These are phyloP conservation scores for Phytophthora tentaculata DNA, from an alignment of 352 stramenopile genomes.

Conservation along the genomic window DNA sequence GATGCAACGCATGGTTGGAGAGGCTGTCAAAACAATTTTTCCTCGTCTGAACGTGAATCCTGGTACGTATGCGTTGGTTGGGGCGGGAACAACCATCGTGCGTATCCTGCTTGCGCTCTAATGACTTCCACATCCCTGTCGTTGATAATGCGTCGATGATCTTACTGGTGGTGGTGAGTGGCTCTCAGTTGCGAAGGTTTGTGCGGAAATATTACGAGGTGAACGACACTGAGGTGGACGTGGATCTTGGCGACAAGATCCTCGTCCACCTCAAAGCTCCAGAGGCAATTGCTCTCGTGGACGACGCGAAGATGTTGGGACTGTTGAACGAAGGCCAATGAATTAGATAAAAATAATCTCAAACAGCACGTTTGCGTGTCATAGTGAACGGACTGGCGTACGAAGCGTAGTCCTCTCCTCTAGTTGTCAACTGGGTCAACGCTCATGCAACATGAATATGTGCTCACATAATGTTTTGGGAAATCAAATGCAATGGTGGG, in stretches of 20 bases:
- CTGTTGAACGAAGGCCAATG: conserved; percentile 76
- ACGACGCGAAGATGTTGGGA: conserved; percentile 81
- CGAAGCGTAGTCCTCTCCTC: too few species aligned
- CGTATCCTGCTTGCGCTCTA: conserved; percentile 79
- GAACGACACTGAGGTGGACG: conserved; percentile 56
- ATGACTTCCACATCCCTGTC: conserved; percentile 71
- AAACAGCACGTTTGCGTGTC: too few species aligned
- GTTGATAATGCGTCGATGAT: conserved; percentile 70
- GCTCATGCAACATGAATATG: too few species aligned
- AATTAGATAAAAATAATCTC: too few species aligned
- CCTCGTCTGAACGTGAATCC: conserved; percentile 39
- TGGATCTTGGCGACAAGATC: conserved; percentile 86
- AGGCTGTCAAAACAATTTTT: conserved; percentile 50
- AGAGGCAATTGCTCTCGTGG: conserved; percentile 55
- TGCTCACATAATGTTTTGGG: too few species aligned
- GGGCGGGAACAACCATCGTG: conserved; percentile 70
- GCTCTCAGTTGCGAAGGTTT: conserved; percentile 64
- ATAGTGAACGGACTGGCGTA: too few species aligned
- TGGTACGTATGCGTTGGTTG: conserved; percentile 80
- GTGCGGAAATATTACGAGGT: conserved; percentile 70
- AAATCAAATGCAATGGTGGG: too few species aligned
- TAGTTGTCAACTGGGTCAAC: too few species aligned
- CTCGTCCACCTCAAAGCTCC: too few species aligned
- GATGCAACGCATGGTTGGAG: conserved; percentile 83
- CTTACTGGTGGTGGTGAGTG: conserved; percentile 70